phyloP scores from a whole-genome alignment of 805 yeast genomes.

The Schwanniomyces occidentalis region DNA sequence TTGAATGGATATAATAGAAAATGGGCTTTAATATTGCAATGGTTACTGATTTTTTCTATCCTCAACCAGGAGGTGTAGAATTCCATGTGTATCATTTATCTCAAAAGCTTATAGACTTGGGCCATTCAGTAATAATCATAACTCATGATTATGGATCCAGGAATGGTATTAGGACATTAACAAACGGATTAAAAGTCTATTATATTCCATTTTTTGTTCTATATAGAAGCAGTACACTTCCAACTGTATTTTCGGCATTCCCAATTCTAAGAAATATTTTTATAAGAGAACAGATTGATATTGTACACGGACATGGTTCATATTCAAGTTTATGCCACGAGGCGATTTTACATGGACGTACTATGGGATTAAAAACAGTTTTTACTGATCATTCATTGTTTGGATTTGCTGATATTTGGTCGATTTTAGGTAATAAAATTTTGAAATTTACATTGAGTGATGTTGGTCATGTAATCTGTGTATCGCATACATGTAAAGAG shows the following conservation, averaged over 20 bases:
- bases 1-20: no score
- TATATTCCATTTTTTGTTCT: slow-evolving; percentile 81
- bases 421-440: slow-evolving; percentile 83
- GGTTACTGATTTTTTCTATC: slow-evolving; percentile 97
- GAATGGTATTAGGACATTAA: slow-evolving; percentile 75
- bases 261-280: slow-evolving; percentile 84
- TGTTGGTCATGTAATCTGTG: slow-evolving; percentile 93
- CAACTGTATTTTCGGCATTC: slow-evolving; percentile 85
- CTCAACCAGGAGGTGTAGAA: slow-evolving; percentile 98
- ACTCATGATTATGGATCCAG: slow-evolving; percentile 89
- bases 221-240: slow-evolving; percentile 83
- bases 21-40: slow-evolving; percentile 50
- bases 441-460: slow-evolving; percentile 81
- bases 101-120: slow-evolving; percentile 73
- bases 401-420: slow-evolving; percentile 85
- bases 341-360: slow-evolving; percentile 84
- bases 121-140: slow-evolving; percentile 82
- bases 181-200: slow-evolving; percentile 92
- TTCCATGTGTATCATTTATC: slow-evolving; percentile 91
- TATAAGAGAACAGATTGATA: slow-evolving; percentile 80
- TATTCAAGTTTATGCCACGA: slow-evolving; percentile 86
- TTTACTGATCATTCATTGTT: slow-evolving; percentile 95
- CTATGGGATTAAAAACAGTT: slow-evolving; percentile 90
- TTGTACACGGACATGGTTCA: slow-evolving; percentile 95
- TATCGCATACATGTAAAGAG: slow-evolving; percentile 94